Evolutionary conservation across 805 yeast genomes (phyloP).

Genomic region (Barnettozyma wickerhamii): DNA sequence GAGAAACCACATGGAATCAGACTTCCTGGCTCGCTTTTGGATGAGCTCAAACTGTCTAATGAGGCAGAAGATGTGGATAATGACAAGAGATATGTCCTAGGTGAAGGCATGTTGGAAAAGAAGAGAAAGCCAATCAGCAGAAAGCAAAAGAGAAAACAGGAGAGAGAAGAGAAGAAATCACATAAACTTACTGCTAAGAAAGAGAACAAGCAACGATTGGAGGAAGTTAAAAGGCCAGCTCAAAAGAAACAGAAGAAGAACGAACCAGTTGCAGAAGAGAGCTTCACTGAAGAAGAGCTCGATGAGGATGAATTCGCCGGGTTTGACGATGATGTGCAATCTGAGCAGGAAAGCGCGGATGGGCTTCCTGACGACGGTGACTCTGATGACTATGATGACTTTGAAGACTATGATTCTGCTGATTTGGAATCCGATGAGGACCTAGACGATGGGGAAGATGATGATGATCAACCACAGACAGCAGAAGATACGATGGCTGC

Average conservation of each 20-base stretch:
- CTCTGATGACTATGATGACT: slow-evolving; percentile 26
- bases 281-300: slow-evolving; percentile 14
- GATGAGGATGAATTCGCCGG: slow-evolving; percentile 25
- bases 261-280: slow-evolving; percentile 6
- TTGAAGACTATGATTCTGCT: slow-evolving; percentile 19
- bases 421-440: slow-evolving; percentile 14
- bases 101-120: slow-evolving; percentile 31
- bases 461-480: slow-evolving; percentile 30
- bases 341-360: slow-evolving; percentile 9
- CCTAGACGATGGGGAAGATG: slow-evolving; percentile 27
- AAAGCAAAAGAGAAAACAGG: slow-evolving; percentile 39
- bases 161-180: slow-evolving; percentile 27
- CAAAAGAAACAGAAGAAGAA: slow-evolving; percentile 27
- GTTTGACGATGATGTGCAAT: slow-evolving; percentile 16
- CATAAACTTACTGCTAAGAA: slow-evolving; percentile 9
- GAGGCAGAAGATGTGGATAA: slow-evolving; percentile 29
- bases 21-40: slow-evolving; percentile 50
- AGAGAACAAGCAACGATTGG: slow-evolving; percentile 14
- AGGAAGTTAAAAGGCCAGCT: slow-evolving; percentile 27
- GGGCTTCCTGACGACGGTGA: slow-evolving; percentile 19
- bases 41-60: slow-evolving; percentile 39
- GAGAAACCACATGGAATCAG: slow-evolving; percentile 41
- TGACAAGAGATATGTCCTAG: slow-evolving; percentile 31
- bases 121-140: slow-evolving; percentile 32
- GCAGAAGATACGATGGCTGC: slow-evolving; percentile 43